phyloP scores from a whole-genome alignment of 1,139 yeast genomes.

The Pichia sp. region DNA sequence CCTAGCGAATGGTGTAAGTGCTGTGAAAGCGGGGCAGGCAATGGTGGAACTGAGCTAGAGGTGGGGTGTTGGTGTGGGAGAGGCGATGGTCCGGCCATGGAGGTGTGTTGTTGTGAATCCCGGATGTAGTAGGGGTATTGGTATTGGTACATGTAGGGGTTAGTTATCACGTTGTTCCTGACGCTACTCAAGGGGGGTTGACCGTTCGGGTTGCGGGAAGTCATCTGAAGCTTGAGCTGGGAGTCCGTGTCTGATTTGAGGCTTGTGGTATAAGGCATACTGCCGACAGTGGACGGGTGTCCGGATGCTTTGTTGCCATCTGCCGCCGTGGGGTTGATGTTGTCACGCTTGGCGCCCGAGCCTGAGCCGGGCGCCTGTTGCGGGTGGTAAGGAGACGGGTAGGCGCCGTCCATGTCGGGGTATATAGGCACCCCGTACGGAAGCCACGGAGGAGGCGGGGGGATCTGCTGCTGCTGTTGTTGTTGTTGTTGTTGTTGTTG shows the following conservation, averaged over 20 bases:
- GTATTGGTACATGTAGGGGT: conserved; percentile 1
- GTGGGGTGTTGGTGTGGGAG: background rate
- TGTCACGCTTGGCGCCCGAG: background rate
- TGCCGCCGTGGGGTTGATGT: background rate
- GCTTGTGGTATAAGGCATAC: background rate
- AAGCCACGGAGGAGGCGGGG: background rate
- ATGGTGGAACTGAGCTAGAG: background rate
- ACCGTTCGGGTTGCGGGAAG: background rate
- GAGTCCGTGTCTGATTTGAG: background rate
- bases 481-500: background rate
- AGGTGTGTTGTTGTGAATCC: background rate
- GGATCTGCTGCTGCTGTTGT: background rate
- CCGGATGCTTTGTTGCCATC: background rate
- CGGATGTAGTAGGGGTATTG: conserved; percentile 2
- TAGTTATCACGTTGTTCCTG: background rate
- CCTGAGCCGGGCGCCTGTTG: background rate
- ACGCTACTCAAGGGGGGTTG: background rate
- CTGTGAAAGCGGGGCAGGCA: background rate
- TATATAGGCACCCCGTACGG: conserved; percentile 1
- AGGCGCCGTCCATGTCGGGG: background rate
- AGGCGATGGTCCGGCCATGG: background rate
- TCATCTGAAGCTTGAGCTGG: background rate
- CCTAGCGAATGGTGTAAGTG: background rate
- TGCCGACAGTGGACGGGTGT: background rate
- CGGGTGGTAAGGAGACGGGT: background rate